Evolutionary conservation across 495 filamentous ascomycete species (phyloP).

Genomic region (Hypoxylon intermedium): DNA sequence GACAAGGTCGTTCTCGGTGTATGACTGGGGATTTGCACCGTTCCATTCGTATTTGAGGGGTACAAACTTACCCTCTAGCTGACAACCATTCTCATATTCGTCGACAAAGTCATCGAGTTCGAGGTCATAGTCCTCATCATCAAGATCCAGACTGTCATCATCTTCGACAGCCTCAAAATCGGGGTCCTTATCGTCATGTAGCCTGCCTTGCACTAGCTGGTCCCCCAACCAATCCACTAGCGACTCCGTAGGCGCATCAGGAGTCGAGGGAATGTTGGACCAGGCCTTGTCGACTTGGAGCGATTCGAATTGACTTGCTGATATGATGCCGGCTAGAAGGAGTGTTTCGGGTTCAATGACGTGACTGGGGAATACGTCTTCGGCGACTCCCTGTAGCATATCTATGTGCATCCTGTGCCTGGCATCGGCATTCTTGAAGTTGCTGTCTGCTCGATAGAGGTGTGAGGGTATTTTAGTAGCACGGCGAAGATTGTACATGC

Average conservation of each 20-base stretch:
- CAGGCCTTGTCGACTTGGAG: constrained; percentile 62
- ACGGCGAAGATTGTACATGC: constrained; percentile 66
- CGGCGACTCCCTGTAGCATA: constrained; percentile 54
- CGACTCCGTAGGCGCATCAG: constrained; percentile 49
- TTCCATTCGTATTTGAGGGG: constrained; percentile 48
- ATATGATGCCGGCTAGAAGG: constrained; percentile 63
- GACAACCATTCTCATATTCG: constrained; percentile 48
- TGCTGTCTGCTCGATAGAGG: constrained; percentile 20
- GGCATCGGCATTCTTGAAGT: constrained; percentile 35
- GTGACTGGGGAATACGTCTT: constrained; percentile 57
- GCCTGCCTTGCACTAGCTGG: constrained; percentile 41
- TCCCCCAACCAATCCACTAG: constrained; percentile 71
- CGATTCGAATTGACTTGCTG: constrained; percentile 64
- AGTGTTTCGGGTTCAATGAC: constrained; percentile 59
- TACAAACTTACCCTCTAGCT: constrained; percentile 45
- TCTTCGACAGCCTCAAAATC: constrained; percentile 47
- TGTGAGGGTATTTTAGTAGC: neutral
- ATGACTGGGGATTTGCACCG: constrained; percentile 34
- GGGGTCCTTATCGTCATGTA: constrained; percentile 39
- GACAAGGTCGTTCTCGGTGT: constrained; percentile 20
- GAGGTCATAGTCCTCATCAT: constrained; percentile 42
- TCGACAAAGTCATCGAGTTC: constrained; percentile 49
- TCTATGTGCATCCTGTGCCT: constrained; percentile 34
- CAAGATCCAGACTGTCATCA: constrained; percentile 31
- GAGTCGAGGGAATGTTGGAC: constrained; percentile 46